Evolutionary conservation across 805 yeast genomes (phyloP), one percentile per base, ranked within the genome.

Genomic region (Saturnispora galanensis): DNA sequence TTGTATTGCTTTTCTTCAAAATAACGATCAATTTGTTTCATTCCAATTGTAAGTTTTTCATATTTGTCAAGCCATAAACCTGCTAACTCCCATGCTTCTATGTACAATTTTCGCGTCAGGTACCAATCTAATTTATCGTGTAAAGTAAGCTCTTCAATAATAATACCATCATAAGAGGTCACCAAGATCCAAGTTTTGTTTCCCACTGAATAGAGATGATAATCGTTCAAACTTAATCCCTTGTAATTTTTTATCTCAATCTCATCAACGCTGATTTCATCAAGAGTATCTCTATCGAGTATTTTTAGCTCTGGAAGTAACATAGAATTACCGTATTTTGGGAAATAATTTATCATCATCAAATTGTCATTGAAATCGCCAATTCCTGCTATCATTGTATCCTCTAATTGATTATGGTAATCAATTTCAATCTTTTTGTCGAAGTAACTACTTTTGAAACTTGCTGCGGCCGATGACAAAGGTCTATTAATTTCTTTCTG

Each of bases 31-130:
- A 76, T 66, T 58, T 78, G 78, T 38, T 69, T 68, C 6, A 77
- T 54, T 2, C 96, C 97, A 32, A 77, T 68, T 33, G 69, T 64
- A 10, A 81, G 59, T 41, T 90, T 62, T 48, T 76, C 76, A 3
- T 56, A 47, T 10, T 70, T 67, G 9, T 68, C 60, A 1, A 81
- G 65, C 50, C 84, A 65, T 51, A 73, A 74, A 40, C 70, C 75
- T 47, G 93, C 74, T 56, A 86, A 77, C 35, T 71, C 70, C 95
- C 96, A 90, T 0, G 97, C 97, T 36, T 79, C 79, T 13, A 68
- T 62, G 54, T 63, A 84, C 43, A 67, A 61, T 2, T 70, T 70
- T 33, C 67, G 73, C 1, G 76, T 76, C 3, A 77, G 47, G 47
- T 70, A 81, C 96, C 97, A 90, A 4, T 76, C 66, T 38, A 81